Evolutionary conservation across 768 basidiomycete species (phyloP).

Genomic region (Auriscalpium microsporum): DNA sequence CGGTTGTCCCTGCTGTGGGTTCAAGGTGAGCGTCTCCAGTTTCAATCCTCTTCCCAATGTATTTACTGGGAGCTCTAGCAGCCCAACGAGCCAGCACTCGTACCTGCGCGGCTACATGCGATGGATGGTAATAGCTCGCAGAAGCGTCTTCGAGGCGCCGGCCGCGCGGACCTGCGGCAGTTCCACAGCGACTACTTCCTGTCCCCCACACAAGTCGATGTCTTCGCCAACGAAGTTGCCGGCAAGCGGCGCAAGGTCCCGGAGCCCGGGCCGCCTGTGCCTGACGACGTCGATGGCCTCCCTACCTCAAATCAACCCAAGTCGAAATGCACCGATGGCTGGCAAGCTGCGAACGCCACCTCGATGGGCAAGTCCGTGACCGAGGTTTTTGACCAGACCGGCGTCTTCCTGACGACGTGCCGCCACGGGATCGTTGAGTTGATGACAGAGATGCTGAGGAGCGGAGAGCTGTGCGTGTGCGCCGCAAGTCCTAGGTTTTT

Average conservation of each 20-base stretch:
- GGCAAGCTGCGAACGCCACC: background rate
- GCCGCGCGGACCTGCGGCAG: background rate
- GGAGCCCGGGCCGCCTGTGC: background rate
- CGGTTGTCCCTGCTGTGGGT: background rate
- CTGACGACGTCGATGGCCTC: background rate
- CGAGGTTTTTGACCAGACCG: background rate
- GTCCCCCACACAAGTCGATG: background rate
- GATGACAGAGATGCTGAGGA: background rate
- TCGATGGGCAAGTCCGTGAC: background rate
- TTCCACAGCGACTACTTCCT: background rate
- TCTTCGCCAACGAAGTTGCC: background rate
- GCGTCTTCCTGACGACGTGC: background rate
- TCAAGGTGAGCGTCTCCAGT: background rate
- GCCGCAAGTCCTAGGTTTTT: background rate
- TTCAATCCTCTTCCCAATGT: background rate
- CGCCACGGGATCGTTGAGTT: background rate
- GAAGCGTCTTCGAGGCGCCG: background rate
- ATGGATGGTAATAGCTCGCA: background rate
- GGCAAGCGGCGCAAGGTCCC: background rate
- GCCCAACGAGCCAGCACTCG: background rate
- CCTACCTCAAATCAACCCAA: background rate
- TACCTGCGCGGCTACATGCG: background rate
- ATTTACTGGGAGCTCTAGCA: background rate
- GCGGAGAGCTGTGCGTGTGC: background rate
- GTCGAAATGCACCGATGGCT: background rate